These are phyloP conservation scores for Pholiota microspora DNA, from an alignment of 768 basidiomycete genomes.

Conservation along the genomic window DNA sequence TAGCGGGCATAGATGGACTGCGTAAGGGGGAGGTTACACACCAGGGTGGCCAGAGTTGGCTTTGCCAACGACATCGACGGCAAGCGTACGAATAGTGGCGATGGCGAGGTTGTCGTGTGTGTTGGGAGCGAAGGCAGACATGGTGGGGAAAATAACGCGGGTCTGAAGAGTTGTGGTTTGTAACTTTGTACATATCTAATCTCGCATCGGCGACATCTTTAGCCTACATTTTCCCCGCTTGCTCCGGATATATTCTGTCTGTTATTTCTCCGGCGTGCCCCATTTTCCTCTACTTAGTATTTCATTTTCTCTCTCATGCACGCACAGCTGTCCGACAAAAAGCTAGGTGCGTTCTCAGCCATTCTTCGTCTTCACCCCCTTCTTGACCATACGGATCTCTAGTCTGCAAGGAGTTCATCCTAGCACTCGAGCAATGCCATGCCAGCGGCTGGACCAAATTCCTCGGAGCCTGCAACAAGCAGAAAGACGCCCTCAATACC, in stretches of 20 bases:
- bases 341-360: conserved; percentile 38
- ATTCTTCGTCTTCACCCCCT: neutral
- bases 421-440: conserved; percentile 75
- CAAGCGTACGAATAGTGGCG: conserved; percentile 74
- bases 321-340: conserved; percentile 69
- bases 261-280: neutral
- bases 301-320: conserved; percentile 45
- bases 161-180: conserved; percentile 7
- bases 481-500: conserved; percentile 64
- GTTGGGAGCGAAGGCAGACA: conserved; percentile 41
- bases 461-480: conserved; percentile 66
- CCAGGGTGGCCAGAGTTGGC: conserved; percentile 96
- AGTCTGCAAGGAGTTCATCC: conserved; percentile 78
- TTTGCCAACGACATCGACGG: conserved; percentile 75
- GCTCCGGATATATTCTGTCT: conserved; percentile 6
- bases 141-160: conserved; percentile 24
- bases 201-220: conserved; percentile 19
- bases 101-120: conserved; percentile 57
- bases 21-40: conserved; percentile 25
- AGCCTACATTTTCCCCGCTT: conserved; percentile 3
- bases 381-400: neutral
- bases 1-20: conserved; percentile 12
- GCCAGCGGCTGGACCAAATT: conserved; percentile 58
- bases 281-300: neutral
- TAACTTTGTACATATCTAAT: conserved; percentile 20